These are phyloP conservation scores for Cryphonectria nitschkei DNA, from an alignment of 2,329 filamentous ascomycete genomes.

Conservation along the genomic window DNA sequence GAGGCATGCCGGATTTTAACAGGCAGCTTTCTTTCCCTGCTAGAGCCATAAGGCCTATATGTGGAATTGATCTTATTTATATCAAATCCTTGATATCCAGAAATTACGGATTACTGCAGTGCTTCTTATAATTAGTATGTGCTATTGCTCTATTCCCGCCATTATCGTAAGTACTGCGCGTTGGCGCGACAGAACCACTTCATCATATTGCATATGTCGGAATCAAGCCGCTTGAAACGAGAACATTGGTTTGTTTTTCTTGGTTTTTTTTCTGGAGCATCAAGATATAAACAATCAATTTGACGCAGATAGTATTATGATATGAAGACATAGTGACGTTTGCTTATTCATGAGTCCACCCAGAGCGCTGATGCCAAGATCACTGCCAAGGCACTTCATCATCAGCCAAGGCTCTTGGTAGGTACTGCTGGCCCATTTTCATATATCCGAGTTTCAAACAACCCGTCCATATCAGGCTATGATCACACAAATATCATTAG, in stretches of 20 bases:
- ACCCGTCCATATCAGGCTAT: neutral
- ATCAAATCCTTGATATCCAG: no score
- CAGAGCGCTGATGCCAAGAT: neutral
- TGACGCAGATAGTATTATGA: neutral
- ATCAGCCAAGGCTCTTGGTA: slow-evolving; percentile 3
- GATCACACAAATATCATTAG: neutral
- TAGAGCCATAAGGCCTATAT: no score
- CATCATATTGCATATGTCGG: neutral
- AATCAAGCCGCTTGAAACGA: neutral
- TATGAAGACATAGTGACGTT: neutral
- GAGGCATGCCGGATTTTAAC: no score
- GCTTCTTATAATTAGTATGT: no score
- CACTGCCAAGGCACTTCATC: neutral
- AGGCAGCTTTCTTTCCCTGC: no score
- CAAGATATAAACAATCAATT: neutral
- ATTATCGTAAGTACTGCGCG: no score
- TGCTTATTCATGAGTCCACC: neutral
- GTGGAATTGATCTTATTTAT: no score
- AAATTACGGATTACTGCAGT: no score
- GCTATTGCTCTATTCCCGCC: no score
- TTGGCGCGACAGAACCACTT: no score
- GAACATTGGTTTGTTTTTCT: neutral
- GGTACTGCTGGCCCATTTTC: neutral
- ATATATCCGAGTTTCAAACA: neutral
- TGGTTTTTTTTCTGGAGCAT: neutral